Conservation (phyloP, 345 rosid genomes). For the Gossypium australe region DNA sequence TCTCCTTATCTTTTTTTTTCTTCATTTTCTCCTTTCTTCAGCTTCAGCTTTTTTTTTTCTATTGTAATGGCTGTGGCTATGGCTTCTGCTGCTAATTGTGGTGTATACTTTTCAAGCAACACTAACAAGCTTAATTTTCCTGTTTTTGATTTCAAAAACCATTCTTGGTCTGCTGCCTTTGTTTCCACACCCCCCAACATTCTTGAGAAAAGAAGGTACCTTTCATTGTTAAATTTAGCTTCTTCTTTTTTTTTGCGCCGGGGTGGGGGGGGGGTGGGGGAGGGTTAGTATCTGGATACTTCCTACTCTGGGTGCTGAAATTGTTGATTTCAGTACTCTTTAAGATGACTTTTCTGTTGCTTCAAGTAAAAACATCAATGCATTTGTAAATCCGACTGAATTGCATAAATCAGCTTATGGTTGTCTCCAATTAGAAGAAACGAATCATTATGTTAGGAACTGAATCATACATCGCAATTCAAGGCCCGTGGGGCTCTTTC, state of each 20-base stretch:
- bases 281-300: too few relatives aligned
- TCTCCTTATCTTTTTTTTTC: background rate
- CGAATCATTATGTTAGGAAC: background rate
- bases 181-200: conserved; percentile 16
- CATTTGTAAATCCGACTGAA: background rate
- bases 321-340: background rate
- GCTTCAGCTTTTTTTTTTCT: background rate
- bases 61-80: conserved; percentile 39
- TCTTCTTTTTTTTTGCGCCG: background rate
- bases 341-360: background rate
- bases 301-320: background rate
- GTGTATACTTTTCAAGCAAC: conserved; percentile 4
- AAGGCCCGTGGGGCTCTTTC: background rate
- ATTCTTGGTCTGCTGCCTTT: conserved; percentile 3
- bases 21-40: background rate
- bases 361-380: background rate
- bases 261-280: too few relatives aligned
- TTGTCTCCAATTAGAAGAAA: too few relatives aligned
- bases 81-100: conserved; percentile 37
- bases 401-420: background rate
- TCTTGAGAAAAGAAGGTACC: conserved; percentile 30
- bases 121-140: conserved; percentile 11
- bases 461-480: background rate
- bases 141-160: conserved; percentile 17
- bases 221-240: background rate